Conservation (phyloP, 768 basidiomycete species). For the Collybiopsis luxurians region DNA sequence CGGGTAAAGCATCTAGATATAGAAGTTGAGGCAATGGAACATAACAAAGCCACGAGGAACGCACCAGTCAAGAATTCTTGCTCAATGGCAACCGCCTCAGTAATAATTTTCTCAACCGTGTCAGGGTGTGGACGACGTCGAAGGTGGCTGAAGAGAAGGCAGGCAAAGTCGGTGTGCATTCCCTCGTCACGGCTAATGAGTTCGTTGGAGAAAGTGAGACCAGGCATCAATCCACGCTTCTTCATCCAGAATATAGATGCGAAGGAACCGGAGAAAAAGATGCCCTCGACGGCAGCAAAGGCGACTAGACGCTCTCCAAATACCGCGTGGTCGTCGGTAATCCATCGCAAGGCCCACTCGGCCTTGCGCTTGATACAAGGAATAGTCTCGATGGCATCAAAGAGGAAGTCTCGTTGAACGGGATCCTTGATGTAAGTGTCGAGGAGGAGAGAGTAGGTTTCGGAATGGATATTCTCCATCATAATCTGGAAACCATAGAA, state of each 20-base stretch:
- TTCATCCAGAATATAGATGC: conserved; percentile 71
- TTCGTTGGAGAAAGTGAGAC: conserved; percentile 72
- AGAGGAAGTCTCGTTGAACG: conserved; percentile 5
- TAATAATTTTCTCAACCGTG: conserved; percentile 54
- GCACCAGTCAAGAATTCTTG: conserved; percentile 67
- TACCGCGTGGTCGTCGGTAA: conserved; percentile 47
- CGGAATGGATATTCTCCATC: conserved; percentile 74
- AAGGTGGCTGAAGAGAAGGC: conserved; percentile 69
- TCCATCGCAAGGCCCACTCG: conserved; percentile 66
- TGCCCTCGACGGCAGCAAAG: conserved; percentile 67
- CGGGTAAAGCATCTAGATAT: conserved; percentile 36
- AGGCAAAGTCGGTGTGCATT: conserved; percentile 80
- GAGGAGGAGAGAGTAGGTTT: conserved; percentile 28
- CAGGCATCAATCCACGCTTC: conserved; percentile 73
- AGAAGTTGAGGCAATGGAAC: conserved; percentile 16
- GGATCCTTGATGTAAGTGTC: conserved; percentile 10
- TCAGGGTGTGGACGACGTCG: conserved; percentile 63
- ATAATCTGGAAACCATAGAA: conserved; percentile 76
- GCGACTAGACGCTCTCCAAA: conserved; percentile 65
- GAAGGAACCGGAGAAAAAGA: conserved; percentile 68
- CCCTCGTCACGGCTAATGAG: conserved; percentile 74
- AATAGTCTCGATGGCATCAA: conserved; percentile 54
- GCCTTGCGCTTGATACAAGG: conserved; percentile 62
- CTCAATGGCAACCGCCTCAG: conserved; percentile 64
- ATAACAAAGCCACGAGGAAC: conserved; percentile 50